Percentiles rank a stretch among this genome's conserved stretches.
phyloP scores from a whole-genome alignment of 139 green algal species.

The Asterochloris erici region DNA sequence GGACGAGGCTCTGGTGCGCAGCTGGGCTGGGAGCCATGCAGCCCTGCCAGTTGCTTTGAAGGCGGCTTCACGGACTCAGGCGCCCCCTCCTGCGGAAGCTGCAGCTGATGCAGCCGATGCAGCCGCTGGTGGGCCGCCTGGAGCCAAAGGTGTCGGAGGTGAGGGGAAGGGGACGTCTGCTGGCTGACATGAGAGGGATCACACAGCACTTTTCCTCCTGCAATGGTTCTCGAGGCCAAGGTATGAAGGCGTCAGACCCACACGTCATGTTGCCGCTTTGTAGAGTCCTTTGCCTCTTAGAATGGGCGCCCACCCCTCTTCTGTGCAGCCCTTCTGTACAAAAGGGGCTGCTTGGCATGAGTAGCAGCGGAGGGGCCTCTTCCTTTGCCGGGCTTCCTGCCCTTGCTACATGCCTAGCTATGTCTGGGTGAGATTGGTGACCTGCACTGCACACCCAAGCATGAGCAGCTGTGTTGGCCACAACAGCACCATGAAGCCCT shows the following conservation, averaged over 20 bases:
- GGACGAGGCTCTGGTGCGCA: background rate
- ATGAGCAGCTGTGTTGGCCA: no score
- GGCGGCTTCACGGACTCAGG: background rate
- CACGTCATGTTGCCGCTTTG: background rate
- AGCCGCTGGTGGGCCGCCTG: background rate
- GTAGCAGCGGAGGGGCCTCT: no score
- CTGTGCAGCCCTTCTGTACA: no score
- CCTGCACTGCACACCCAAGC: no score
- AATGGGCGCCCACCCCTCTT: no score
- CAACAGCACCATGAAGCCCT: no score
- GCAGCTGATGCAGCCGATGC: slow-evolving; percentile 11
- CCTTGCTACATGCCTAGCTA: no score
- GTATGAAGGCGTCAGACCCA: background rate
- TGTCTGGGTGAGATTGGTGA: no score
- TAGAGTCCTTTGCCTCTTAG: no score
- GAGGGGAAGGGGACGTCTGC: background rate
- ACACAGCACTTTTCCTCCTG: background rate
- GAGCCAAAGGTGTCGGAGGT: no score
- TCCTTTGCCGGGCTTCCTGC: no score
- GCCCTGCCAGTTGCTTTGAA: background rate
- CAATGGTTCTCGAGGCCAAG: background rate
- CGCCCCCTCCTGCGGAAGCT: background rate
- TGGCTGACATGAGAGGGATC: slow-evolving; percentile 2
- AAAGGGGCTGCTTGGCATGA: no score
- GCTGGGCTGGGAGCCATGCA: slow-evolving; percentile 6